Base-by-base conservation (phyloP, 75 land plant genomes). In the Larix kaempferi region DNA sequence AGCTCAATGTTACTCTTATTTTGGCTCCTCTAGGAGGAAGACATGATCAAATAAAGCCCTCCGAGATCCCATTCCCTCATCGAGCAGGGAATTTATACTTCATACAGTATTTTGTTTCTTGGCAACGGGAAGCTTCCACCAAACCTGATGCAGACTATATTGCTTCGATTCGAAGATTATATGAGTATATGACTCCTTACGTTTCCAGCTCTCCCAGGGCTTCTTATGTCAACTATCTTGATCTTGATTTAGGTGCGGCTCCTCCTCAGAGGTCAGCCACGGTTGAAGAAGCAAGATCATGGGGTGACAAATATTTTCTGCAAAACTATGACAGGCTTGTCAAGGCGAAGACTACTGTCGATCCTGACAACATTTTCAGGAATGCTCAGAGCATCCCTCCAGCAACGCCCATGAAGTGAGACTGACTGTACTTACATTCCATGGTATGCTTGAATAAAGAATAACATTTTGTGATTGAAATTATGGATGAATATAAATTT, bases 21-120 rank as follows among this genome's bases (percentile, higher is more conserved):
- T n/a, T 78, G 55, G 29, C 22, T 19, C 79, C 79, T 14, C 55
- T 63, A 22, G 73, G 79, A 21, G 79, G 79, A 5, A 22, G 49
- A 10, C 54, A 66, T 54, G 41, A 66, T 16, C 8, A n/a, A 27
- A 78, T 54, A n/a, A 21, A 11, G 4, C 5, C 55, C 17, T 13
- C 8, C 21, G 79, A 74, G n/a, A 17, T 78, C 6, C 56, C 79
- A 5, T 78, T 78, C 26, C 79, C 79, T 10, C 79, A 78, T 25
- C 71, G 79, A 6, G 52, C 52, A 8, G 73, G 57, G 26, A 44
- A 11, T 63, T 6, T 78, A 12, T 66, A 21, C 16, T 26, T 41
- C 78, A 76, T 76, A 15, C 78, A 76, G 39, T 76, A 76, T 60
- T 16, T 29, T 1, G 37, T 55, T 7, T 41, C 55, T 10, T 66